Percentiles rank a stretch among this genome's conserved stretches.
Conservation (phyloP, 805 yeast genomes). For the Yarrowia sp. region DNA sequence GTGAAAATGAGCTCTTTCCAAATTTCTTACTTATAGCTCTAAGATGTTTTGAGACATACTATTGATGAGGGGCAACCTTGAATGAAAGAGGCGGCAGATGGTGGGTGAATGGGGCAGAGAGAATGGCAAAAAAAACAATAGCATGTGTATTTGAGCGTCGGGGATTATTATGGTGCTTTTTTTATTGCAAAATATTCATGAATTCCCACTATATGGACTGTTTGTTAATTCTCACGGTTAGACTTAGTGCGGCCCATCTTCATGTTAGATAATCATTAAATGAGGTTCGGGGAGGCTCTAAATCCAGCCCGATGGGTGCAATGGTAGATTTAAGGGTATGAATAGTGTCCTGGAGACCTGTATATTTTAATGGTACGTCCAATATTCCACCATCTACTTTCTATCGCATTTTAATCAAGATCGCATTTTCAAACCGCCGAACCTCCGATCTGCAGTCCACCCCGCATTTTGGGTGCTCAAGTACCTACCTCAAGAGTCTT, state of each 20-base stretch:
- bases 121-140: no score
- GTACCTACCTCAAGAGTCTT: no score
- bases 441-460: conserved; percentile 22
- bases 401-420: background rate
- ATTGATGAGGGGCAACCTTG: conserved; percentile 23
- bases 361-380: no score
- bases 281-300: background rate
- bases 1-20: background rate
- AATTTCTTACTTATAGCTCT: background rate
- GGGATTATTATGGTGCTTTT: no score
- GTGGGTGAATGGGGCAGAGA: no score
- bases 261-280: conserved; percentile 26
- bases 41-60: conserved; percentile 18
- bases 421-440: conserved; percentile 1
- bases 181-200: no score
- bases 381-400: background rate
- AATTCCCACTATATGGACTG: no score
- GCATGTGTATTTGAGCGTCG: no score
- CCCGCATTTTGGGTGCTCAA: conserved; percentile 10
- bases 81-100: background rate
- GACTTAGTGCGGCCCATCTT: background rate
- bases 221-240: no score
- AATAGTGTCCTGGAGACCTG: background rate
- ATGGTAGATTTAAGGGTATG: background rate
- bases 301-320: background rate